Conservation (phyloP, 768 basidiomycete genomes). For the Russula ochroleuca region DNA sequence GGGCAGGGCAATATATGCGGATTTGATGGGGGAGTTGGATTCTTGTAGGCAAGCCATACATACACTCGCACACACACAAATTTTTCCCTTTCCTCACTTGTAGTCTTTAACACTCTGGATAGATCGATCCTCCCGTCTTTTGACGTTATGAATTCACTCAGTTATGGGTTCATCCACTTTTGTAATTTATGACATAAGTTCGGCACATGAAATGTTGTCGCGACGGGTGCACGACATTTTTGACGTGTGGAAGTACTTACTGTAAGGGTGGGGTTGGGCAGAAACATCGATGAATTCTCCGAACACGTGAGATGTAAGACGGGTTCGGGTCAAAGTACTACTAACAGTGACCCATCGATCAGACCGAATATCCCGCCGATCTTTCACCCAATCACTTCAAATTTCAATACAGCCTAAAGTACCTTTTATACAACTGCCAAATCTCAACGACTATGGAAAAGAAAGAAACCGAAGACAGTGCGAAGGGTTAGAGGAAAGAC, state of each 20-base stretch:
- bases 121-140: not conserved
- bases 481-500: too few relatives aligned
- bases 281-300: too few relatives aligned
- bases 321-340: too few relatives aligned
- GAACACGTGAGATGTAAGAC: too few relatives aligned
- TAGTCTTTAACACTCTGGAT: slow-evolving; percentile 6
- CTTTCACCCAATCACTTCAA: not conserved
- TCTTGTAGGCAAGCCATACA: not conserved
- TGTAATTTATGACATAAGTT: slow-evolving; percentile 3
- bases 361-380: not conserved
- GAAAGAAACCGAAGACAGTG: too few relatives aligned
- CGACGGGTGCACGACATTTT: too few relatives aligned
- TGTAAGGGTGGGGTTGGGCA: too few relatives aligned
- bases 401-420: too few relatives aligned
- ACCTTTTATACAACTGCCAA: too few relatives aligned
- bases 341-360: too few relatives aligned
- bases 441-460: too few relatives aligned
- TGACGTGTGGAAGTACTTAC: too few relatives aligned
- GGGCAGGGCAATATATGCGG: not conserved
- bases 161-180: slow-evolving; percentile 1
- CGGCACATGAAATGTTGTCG: not conserved
- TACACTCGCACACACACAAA: not conserved
- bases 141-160: not conserved
- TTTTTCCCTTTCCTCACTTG: not conserved
- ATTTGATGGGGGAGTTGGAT: not conserved